Base-by-base conservation (phyloP, 2,329 filamentous ascomycete genomes). In the Saccharata proteae region DNA sequence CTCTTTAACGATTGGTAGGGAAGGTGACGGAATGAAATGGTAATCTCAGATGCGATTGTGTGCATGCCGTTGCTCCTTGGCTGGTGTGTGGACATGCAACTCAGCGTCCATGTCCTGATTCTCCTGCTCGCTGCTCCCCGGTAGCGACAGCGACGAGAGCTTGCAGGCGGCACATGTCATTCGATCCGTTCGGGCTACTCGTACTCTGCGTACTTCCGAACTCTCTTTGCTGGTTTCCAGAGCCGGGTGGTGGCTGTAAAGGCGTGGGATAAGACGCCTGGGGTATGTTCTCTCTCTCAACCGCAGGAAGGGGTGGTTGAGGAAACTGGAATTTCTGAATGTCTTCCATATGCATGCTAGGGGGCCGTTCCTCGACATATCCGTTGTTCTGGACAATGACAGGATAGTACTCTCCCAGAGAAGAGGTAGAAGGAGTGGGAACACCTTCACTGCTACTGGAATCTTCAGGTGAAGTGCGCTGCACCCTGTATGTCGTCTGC, bases 121-220 rank as follows among this genome's bases (percentile, higher is more conserved):
- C n/a, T n/a, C n/a, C n/a, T n/a, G 32, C 16, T 4, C 26, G 25
- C 21, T 57, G 64, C 46, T 74, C 71, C 38, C 66, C 67, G 2
- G 73, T 76, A 4, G 74, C 73, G 24, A 76, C 72, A 4, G 73
- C 72, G n/a, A 77, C 73, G 6, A 78, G 61, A 15, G 73, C 70
- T 38, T 77, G 69, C 4, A 78, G 52, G 22, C 71, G 59, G 29
- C 63, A 58, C 65, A 74, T 67, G 24, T 70, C 65, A 23, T 59
- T 58, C 4, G 55, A 37, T 42, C 36, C 57, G 29, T 30, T 30
- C 8, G 14, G 33, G 15, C 27, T 35, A 23, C 21, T 35, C 27
- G 22, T 25, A 29, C 1, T 20, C 15, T 5, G 17, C 27, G 28
- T 23, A 16, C 38, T 52, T 26, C 55, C 53, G 2, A 49, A 51